These are phyloP conservation scores for Letharia columbiana DNA, from an alignment of 495 filamentous ascomycete genomes.

Conservation along the genomic window DNA sequence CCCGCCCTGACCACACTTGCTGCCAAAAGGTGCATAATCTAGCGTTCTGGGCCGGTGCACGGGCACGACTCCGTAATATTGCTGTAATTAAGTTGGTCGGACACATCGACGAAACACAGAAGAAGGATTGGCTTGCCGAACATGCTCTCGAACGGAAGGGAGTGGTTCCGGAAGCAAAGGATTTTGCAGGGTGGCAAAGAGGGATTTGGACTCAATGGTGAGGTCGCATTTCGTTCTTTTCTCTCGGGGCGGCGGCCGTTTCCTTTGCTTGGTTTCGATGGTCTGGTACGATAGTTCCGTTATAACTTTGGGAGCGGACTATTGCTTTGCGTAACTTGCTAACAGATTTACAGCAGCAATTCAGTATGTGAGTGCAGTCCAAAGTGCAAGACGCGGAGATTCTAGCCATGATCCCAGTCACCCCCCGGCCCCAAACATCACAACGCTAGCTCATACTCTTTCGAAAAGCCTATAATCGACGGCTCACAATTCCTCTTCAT, in stretches of 20 bases:
- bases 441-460: not conserved
- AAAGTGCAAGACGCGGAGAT: not conserved
- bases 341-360: not conserved
- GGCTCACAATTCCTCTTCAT: too few relatives aligned
- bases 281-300: not conserved
- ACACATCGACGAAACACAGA: constrained; percentile 5
- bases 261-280: not conserved
- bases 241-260: not conserved
- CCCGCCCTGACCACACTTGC: not conserved
- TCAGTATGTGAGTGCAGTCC: not conserved
- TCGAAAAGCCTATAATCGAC: too few relatives aligned
- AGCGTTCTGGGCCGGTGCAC: constrained; percentile 5
- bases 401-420: not conserved
- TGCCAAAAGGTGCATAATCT: constrained; percentile 4
- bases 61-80: constrained; percentile 2
- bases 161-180: not conserved
- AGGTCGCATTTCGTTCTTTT: not conserved
- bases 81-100: constrained; percentile 1
- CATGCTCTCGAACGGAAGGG: constrained; percentile 1
- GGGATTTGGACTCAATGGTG: constrained; percentile 1
- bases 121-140: not conserved
- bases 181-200: not conserved
- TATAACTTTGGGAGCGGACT: not conserved
- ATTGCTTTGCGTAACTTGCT: not conserved
- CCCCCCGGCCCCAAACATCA: not conserved